These are phyloP conservation scores for Arthrinium phaeospermum DNA, from an alignment of 2,329 filamentous ascomycete genomes.

Conservation along the genomic window DNA sequence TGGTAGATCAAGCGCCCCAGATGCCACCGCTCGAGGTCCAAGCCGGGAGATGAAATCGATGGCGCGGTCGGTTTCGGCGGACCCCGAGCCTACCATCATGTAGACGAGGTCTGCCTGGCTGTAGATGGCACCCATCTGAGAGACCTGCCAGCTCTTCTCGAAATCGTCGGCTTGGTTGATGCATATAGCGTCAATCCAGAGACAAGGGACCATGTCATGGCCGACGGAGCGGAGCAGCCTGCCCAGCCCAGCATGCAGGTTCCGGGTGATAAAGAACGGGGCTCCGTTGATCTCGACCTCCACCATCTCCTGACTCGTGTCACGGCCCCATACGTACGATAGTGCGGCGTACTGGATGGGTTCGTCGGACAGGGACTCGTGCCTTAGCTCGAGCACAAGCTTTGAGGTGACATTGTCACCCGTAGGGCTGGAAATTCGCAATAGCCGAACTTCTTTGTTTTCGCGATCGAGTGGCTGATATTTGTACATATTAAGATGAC, in stretches of 20 bases:
- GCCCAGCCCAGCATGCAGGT: neutral
- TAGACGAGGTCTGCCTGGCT: neutral
- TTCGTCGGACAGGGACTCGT: neutral
- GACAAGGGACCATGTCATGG: too few species aligned
- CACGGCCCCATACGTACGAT: neutral
- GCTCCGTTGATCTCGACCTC: neutral
- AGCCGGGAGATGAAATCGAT: neutral
- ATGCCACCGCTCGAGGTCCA: neutral
- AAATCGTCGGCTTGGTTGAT: neutral
- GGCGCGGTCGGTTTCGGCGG: neutral
- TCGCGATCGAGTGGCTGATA: neutral
- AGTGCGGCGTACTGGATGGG: neutral
- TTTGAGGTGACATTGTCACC: neutral
- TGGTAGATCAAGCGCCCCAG: neutral
- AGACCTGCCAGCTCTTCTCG: neutral
- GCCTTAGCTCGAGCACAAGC: neutral
- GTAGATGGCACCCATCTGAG: neutral
- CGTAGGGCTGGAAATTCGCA: neutral
- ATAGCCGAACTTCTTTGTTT: neutral
- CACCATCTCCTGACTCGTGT: neutral
- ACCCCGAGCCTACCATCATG: neutral
- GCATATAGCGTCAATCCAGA: neutral
- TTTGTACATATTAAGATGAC: neutral
- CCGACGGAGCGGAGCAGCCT: too few species aligned
- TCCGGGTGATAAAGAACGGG: neutral